phyloP scores from a whole-genome alignment of 768 basidiomycete genomes.

The Tulasnella sp. region DNA sequence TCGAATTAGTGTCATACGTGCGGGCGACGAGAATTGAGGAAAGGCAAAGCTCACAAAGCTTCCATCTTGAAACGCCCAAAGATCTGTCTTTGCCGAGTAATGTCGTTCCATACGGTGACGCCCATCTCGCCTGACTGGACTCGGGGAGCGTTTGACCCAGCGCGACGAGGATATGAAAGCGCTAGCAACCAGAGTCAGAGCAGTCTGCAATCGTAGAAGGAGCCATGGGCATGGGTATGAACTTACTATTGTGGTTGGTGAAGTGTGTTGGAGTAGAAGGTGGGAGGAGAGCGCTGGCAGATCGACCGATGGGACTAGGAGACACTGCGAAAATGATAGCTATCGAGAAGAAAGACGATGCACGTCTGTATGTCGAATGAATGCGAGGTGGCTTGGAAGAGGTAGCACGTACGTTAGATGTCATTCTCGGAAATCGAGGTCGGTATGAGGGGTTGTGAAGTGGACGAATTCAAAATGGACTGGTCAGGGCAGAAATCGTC shows the following conservation, averaged over 20 bases:
- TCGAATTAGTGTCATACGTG: not conserved
- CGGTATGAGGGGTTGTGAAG: no score
- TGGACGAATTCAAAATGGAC: no score
- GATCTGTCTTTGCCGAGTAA: constrained; percentile 44
- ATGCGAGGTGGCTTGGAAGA: not conserved
- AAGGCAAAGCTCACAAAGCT: constrained; percentile 74
- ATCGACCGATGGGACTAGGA: not conserved
- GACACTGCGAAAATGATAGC: not conserved
- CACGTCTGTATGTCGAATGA: not conserved
- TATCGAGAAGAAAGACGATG: not conserved
- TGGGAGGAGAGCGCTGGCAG: not conserved
- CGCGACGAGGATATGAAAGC: not conserved
- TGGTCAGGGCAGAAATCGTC: no score
- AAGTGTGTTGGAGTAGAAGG: not conserved
- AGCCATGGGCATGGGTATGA: not conserved
- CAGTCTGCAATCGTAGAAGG: no score
- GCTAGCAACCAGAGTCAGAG: not conserved
- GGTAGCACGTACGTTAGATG: no score
- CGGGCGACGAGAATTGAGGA: not conserved
- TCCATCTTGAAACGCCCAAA: constrained; percentile 95
- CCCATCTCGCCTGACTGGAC: constrained; percentile 50
- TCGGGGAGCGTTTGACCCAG: constrained; percentile 84
- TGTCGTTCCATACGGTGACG: constrained; percentile 18
- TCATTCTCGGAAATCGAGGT: no score
- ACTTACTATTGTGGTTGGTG: not conserved